Percentiles rank a stretch among this genome's conserved stretches.
phyloP scores from a whole-genome alignment of 2,329 filamentous ascomycete genomes.

The Penicillium sp. region DNA sequence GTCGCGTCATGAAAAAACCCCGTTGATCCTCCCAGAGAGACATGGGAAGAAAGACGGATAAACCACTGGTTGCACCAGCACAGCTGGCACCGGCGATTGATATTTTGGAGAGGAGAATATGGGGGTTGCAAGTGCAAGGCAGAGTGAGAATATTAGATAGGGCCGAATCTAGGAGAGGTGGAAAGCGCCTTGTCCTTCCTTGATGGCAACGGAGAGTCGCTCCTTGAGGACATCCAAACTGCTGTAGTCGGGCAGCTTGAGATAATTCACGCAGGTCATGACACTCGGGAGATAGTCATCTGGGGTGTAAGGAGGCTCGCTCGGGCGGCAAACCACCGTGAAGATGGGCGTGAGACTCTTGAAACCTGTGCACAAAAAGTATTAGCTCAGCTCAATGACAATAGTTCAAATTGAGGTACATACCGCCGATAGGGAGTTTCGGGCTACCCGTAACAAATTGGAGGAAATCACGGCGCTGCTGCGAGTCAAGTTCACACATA shows the following conservation, averaged over 20 bases:
- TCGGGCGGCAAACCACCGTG: constrained; percentile 98
- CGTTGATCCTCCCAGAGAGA: neutral
- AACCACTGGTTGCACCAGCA: constrained; percentile 7
- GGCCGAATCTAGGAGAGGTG: constrained; percentile 71
- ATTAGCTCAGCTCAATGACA: constrained; percentile 5
- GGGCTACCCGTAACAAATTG: constrained; percentile 98
- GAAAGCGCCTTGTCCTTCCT: constrained; percentile 96
- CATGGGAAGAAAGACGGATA: constrained; percentile 7
- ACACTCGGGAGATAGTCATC: constrained; percentile 99
- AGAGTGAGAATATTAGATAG: neutral
- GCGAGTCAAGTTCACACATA: constrained; percentile 80
- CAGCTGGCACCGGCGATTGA: constrained; percentile 7
- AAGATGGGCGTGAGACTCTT: constrained; percentile 97
- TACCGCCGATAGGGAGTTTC: constrained; percentile 96
- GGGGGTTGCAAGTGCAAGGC: neutral
- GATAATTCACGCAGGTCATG: constrained; percentile 99
- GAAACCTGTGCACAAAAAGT: constrained; percentile 67
- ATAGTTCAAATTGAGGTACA: constrained; percentile 32
- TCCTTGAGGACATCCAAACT: constrained; percentile 73
- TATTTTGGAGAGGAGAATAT: constrained; percentile 1
- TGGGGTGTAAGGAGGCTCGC: constrained; percentile 86
- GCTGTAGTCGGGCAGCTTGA: constrained; percentile 95
- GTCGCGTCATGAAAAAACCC: constrained; percentile 23
- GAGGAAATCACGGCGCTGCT: constrained; percentile 86
- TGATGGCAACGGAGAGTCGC: constrained; percentile 81